Percentiles rank a stretch among this genome's conserved stretches.
phyloP scores from a whole-genome alignment of 2,329 filamentous ascomycete genomes.

The Epichloe gansuensis region DNA sequence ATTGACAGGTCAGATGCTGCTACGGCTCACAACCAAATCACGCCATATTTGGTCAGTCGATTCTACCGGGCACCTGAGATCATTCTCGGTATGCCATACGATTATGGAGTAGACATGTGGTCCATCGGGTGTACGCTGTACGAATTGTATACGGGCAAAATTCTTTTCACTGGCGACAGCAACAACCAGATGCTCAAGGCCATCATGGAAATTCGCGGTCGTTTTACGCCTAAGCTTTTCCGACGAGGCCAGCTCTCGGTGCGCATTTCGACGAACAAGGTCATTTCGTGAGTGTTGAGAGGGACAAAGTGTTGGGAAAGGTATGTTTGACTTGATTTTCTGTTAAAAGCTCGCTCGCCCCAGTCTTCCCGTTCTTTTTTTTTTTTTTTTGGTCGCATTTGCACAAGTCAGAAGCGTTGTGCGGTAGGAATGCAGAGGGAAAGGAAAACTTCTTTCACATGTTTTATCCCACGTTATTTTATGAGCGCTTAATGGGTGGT shows the following conservation, averaged over 20 bases:
- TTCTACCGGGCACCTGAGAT: conserved; percentile 97
- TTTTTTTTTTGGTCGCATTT: background rate
- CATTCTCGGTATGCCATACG: conserved; percentile 91
- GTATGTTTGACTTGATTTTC: conserved; percentile 31
- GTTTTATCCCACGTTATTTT: background rate
- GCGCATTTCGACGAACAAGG: conserved; percentile 76
- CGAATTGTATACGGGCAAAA: conserved; percentile 94
- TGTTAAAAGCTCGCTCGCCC: conserved; percentile 1
- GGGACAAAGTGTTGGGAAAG: conserved; percentile 78
- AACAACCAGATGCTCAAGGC: conserved; percentile 98
- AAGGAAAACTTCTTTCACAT: background rate
- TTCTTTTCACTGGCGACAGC: conserved; percentile 84
- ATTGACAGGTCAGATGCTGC: conserved; percentile 72
- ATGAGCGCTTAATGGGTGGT: background rate
- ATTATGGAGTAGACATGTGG: conserved; percentile 94
- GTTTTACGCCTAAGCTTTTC: conserved; percentile 79
- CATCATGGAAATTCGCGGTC: conserved; percentile 93
- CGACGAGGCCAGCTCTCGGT: conserved; percentile 65
- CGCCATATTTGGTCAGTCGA: conserved; percentile 87
- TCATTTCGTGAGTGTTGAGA: conserved; percentile 75
- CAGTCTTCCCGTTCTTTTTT: conserved; percentile 9
- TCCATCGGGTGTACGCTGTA: conserved; percentile 95
- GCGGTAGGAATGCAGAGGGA: background rate
- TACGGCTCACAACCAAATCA: conserved; percentile 68
- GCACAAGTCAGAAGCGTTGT: background rate